Conservation (phyloP, 768 basidiomycete genomes). For the Myochromella boudieri region DNA sequence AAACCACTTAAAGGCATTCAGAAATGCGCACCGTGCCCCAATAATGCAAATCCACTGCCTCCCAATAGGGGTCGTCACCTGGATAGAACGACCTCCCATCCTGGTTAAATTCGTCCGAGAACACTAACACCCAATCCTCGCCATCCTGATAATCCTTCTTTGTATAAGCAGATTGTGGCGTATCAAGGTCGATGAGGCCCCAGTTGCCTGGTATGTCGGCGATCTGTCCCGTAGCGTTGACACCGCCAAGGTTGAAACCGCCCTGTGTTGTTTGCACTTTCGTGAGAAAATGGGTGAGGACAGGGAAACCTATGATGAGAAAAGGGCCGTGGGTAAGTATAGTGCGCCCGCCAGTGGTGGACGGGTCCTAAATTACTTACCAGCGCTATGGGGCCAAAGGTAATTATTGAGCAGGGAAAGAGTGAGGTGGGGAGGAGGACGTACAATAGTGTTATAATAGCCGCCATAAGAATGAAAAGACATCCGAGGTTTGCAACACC, state of each 20-base stretch:
- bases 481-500: slow-evolving; percentile 71
- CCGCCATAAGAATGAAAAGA: slow-evolving; percentile 52
- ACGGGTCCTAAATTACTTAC: slow-evolving; percentile 30
- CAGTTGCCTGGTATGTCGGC: slow-evolving; percentile 57
- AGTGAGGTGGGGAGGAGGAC: slow-evolving; percentile 25
- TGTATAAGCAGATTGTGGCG: slow-evolving; percentile 57
- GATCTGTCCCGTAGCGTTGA: slow-evolving; percentile 73
- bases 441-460: slow-evolving; percentile 55
- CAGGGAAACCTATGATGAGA: slow-evolving; percentile 52
- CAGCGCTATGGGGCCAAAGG: slow-evolving; percentile 31
- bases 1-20: not conserved
- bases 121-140: slow-evolving; percentile 55
- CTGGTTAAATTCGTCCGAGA: slow-evolving; percentile 80
- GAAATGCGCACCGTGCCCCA: slow-evolving; percentile 53
- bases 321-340: too few species aligned
- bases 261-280: slow-evolving; percentile 44
- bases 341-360: too few species aligned
- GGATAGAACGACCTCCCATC: slow-evolving; percentile 73
- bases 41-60: slow-evolving; percentile 64
- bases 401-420: not conserved
- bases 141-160: slow-evolving; percentile 58
- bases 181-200: slow-evolving; percentile 75
- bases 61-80: slow-evolving; percentile 68
- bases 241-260: slow-evolving; percentile 75
- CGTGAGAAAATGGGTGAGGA: slow-evolving; percentile 45